Percentiles rank a stretch among this genome's conserved stretches.
phyloP scores from a whole-genome alignment of 2,329 filamentous ascomycete genomes.

The Ophiostoma ulmi region DNA sequence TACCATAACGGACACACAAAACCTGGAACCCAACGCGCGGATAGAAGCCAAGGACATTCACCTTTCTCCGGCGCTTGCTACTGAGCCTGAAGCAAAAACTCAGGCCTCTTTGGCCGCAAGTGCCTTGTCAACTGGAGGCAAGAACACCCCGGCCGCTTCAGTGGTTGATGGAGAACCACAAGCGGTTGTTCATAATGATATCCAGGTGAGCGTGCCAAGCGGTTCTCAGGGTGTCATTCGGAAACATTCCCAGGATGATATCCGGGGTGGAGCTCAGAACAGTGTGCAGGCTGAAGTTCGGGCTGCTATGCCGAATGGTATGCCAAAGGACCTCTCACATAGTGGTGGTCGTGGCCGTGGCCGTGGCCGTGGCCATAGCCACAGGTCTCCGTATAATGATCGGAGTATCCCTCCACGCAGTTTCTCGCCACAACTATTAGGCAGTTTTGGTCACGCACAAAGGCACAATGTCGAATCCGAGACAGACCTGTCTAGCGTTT shows the following conservation, averaged over 20 bases:
- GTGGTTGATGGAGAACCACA: background rate
- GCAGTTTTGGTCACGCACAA: background rate
- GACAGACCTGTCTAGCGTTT: slow-evolving; percentile 28
- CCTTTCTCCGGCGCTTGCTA: background rate
- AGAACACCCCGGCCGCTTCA: background rate
- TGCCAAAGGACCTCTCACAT: background rate
- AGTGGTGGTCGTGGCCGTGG: background rate
- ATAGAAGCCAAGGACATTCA: background rate
- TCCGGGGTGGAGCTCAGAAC: background rate
- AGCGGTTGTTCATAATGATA: background rate
- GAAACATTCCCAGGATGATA: background rate
- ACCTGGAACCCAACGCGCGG: background rate
- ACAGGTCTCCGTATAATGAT: background rate
- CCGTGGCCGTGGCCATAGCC: background rate
- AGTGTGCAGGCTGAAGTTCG: too few species aligned
- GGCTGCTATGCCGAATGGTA: background rate
- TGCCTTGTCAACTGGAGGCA: background rate
- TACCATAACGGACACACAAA: background rate
- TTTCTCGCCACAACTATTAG: background rate
- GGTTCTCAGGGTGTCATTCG: background rate
- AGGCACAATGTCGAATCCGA: slow-evolving; percentile 22
- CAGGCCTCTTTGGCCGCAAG: background rate
- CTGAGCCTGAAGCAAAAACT: background rate
- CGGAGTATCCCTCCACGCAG: background rate
- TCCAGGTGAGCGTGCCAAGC: background rate